Conservation (phyloP, 495 filamentous ascomycete species). For the Penicillium odoratum region DNA sequence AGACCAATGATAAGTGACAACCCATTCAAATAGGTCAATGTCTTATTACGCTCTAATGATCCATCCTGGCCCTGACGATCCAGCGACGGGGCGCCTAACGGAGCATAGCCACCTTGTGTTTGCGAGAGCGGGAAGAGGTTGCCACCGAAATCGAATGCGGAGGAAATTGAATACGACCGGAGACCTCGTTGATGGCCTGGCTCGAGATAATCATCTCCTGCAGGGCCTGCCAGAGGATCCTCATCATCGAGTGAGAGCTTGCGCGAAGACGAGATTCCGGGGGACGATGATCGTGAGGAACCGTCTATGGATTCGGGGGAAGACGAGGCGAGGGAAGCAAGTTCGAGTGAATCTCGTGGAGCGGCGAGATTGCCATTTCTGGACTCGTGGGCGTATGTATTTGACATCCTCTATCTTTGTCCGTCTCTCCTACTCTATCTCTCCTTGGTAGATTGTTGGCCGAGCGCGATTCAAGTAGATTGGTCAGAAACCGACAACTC, state of each 20-base stretch:
- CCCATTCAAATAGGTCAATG: slow-evolving; percentile 90
- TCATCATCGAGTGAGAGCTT: slow-evolving; percentile 86
- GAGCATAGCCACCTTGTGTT: slow-evolving; percentile 77
- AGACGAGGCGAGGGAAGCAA: slow-evolving; percentile 88
- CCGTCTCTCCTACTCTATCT: background rate
- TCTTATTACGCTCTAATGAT: slow-evolving; percentile 91
- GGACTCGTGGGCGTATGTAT: slow-evolving; percentile 29
- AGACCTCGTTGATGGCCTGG: slow-evolving; percentile 49
- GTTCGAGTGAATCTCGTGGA: slow-evolving; percentile 90
- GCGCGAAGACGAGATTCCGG: slow-evolving; percentile 86
- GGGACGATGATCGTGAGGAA: slow-evolving; percentile 70
- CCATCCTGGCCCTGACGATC: slow-evolving; percentile 51
- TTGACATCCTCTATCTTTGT: slow-evolving; percentile 33
- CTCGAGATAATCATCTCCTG: slow-evolving; percentile 45
- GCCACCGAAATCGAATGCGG: slow-evolving; percentile 88
- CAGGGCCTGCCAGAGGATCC: slow-evolving; percentile 68
- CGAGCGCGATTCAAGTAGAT: slow-evolving; percentile 2
- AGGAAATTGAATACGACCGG: slow-evolving; percentile 84
- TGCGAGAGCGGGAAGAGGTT: slow-evolving; percentile 93
- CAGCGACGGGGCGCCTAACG: slow-evolving; percentile 69
- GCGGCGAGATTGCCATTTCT: slow-evolving; percentile 32
- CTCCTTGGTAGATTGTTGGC: slow-evolving; percentile 9
- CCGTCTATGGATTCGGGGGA: slow-evolving; percentile 52
- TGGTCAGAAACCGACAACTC: slow-evolving; percentile 14
- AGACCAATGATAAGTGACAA: slow-evolving; percentile 86